Conservation (phyloP, 257 asterid species). For the Ballota nigra region DNA sequence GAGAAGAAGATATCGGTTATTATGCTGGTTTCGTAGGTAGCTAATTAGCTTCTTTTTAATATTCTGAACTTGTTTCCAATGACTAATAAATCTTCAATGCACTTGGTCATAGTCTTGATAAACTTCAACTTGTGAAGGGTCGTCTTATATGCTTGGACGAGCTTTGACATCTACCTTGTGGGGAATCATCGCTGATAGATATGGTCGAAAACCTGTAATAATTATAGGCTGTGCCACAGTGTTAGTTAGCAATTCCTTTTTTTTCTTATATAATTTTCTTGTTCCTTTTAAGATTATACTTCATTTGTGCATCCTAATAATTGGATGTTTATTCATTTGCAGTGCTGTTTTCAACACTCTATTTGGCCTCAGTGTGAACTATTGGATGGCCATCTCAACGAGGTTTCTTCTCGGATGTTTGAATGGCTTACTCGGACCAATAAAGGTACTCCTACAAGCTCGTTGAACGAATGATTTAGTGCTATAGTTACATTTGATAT, state of each 20-base stretch:
- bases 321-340: conserved; percentile 24
- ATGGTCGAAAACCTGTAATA: conserved; percentile 74
- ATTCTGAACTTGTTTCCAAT: background rate
- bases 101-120: background rate
- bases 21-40: conserved; percentile 79
- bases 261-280: background rate
- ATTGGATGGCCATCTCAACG: conserved; percentile 70
- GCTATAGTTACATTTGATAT: background rate
- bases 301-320: background rate
- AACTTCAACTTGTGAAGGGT: conserved; percentile 39
- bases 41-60: background rate
- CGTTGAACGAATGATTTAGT: background rate
- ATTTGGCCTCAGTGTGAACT: conserved; percentile 73
- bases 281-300: background rate
- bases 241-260: conserved; percentile 36
- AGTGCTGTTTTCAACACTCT: conserved; percentile 79
- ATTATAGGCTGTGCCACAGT: conserved; percentile 56
- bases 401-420: conserved; percentile 82
- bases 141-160: conserved; percentile 75
- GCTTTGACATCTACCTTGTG: conserved; percentile 64
- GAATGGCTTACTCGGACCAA: conserved; percentile 78
- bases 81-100: background rate
- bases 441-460: conserved; percentile 44
- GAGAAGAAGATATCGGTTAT: conserved; percentile 73
- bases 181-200: conserved; percentile 67